Evolutionary conservation across 2,329 filamentous ascomycete genomes (phyloP), one percentile per base, ranked within the genome.

Genomic region (Beauveria caledonica): DNA sequence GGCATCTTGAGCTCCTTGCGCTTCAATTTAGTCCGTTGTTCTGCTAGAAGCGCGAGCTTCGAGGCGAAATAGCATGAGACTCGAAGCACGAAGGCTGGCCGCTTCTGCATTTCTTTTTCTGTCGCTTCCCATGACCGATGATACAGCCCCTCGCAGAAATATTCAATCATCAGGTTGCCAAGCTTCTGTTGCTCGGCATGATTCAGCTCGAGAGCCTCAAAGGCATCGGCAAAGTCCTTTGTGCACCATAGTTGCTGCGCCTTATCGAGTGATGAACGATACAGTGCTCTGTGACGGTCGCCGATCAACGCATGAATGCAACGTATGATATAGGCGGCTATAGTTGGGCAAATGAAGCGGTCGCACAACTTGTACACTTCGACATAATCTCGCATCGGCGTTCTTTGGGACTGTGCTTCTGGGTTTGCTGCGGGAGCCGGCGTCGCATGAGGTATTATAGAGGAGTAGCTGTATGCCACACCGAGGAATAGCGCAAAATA

Each of bases 351-450:
- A 15, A 73, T 59, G 56, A 74, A 74, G 13, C 71, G 68, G 44
- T 74, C 72, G 58, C 72, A 73, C 10, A 74, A 67, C 64, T 73
- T 74, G 62, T 68, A 72, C 3, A 74, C 72, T 50, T 74, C 71
- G 36, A 74, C 60, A 19, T 66, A 72, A 57, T 74, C 72, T 15
- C 66, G 61, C 23, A 74, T 64, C 6, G 69, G 64, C 10, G 70
- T 69, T 49, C 65, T 66, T n/a, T 64, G 62, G 2, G 61, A 63
- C 17, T 61, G 61, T 13, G 67, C 62, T 62, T 72, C 66, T 1
- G 71, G 72, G 57, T 63, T 67, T 10, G 62, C 48, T 2, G 65
- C 52, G 2, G 66, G 65, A 1, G 62, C 52, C 10, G 70, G 71
- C 5, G 65, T 56, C 2, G 64, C 51, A 57, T 71, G 68, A 6